phyloP scores from a whole-genome alignment of 2,329 filamentous ascomycete species.

The Pseudogymnoascus verrucosus region DNA sequence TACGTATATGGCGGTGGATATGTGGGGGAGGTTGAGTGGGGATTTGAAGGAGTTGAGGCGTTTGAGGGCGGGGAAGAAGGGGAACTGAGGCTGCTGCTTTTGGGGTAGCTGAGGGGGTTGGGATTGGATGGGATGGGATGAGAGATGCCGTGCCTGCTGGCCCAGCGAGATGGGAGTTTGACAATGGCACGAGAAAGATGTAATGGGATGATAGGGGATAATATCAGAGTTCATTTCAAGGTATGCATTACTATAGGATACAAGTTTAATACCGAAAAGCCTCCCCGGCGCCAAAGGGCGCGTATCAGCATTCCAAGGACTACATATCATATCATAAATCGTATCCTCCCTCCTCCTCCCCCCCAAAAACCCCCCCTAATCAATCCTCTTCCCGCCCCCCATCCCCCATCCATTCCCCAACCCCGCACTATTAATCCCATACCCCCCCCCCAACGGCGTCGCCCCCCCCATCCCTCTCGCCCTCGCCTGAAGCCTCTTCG shows the following conservation, averaged over 20 bases:
- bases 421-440: too few relatives aligned
- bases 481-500: conserved; percentile 29
- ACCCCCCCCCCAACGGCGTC: too few relatives aligned
- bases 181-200: not conserved
- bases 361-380: not conserved
- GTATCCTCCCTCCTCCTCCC: not conserved
- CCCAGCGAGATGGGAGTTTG: not conserved
- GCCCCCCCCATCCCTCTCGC: conserved; percentile 15
- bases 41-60: not conserved
- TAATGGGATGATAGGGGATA: not conserved
- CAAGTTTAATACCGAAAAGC: not conserved
- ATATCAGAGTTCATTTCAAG: not conserved
- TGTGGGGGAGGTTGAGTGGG: conserved; percentile 28
- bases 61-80: conserved; percentile 5
- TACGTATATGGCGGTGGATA: conserved; percentile 35
- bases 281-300: not conserved
- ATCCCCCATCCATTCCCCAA: too few relatives aligned
- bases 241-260: conserved; percentile 1
- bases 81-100: not conserved
- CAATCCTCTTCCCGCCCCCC: conserved; percentile 17
- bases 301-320: not conserved
- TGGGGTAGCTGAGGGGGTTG: not conserved
- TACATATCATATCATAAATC: conserved; percentile 6
- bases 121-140: not conserved
- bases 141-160: not conserved